These are phyloP conservation scores for Colletotrichum kahawae DNA, from an alignment of 2,329 filamentous ascomycete genomes.

Conservation along the genomic window DNA sequence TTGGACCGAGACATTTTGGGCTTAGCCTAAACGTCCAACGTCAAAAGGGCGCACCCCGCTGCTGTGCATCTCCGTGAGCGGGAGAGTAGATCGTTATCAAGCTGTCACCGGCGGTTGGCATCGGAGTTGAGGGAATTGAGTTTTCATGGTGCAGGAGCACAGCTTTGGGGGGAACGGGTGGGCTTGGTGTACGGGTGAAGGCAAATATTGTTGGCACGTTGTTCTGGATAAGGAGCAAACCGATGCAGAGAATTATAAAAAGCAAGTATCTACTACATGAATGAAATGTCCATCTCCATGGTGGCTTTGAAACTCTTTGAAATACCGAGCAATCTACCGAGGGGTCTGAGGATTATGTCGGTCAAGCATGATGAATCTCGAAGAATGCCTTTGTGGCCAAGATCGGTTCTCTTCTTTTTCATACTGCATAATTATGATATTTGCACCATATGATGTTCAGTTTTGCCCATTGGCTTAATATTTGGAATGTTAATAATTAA, in stretches of 20 bases:
- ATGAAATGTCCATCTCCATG: not conserved
- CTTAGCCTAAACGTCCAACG: not conserved
- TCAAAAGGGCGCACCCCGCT: constrained; percentile 3
- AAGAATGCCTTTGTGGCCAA: too few species aligned
- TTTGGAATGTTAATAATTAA: rapidly evolving
- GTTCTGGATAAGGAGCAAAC: not conserved
- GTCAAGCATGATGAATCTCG: not conserved
- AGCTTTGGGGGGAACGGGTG: not conserved
- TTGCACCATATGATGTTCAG: not conserved
- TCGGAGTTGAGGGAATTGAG: constrained; percentile 10
- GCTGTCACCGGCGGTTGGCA: constrained; percentile 11
- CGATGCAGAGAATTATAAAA: not conserved
- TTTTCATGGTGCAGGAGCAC: not conserved
- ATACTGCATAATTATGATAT: not conserved
- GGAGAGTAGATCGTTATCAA: constrained; percentile 5
- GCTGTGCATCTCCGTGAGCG: constrained; percentile 6
- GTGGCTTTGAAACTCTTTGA: not conserved
- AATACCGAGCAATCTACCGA: not conserved
- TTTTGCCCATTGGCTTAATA: not conserved
- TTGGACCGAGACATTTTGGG: constrained; percentile 7
- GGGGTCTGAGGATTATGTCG: not conserved
- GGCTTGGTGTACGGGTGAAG: not conserved
- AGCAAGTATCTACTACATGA: not conserved
- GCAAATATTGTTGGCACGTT: not conserved
- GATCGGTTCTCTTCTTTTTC: too few species aligned